Evolutionary conservation across 306 rosid species (phyloP).

Genomic region (Hylodesmum podocarpum): DNA sequence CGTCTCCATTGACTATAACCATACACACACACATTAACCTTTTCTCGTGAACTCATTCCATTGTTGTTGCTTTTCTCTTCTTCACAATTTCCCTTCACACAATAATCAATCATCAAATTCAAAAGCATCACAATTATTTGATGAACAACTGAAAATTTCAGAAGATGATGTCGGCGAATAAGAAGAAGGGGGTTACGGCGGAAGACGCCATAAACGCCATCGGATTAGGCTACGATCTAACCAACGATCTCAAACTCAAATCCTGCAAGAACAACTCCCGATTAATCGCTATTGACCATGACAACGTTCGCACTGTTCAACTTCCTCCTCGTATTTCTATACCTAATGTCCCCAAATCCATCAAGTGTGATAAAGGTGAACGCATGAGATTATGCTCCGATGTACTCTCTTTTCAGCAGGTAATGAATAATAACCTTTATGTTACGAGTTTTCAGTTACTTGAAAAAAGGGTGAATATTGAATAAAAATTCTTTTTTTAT

Average conservation of each 20-base stretch:
- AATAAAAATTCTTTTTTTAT: no score
- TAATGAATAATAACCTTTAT: no score
- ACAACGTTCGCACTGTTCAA: constrained; percentile 40
- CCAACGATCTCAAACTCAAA: constrained; percentile 66
- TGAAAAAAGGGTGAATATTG: neutral
- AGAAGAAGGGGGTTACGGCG: constrained; percentile 25
- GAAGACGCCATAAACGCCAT: constrained; percentile 50
- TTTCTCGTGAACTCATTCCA: constrained; percentile 19
- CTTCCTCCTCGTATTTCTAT: constrained; percentile 66
- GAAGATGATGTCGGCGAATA: neutral
- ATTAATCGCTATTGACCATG: constrained; percentile 50
- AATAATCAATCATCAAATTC: no score
- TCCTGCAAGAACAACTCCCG: constrained; percentile 48
- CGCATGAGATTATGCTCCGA: constrained; percentile 75
- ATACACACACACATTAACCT: neutral
- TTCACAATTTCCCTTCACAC: neutral
- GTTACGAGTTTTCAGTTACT: neutral
- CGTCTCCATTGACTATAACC: constrained; percentile 18
- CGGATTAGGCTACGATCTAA: constrained; percentile 69
- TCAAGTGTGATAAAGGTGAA: constrained; percentile 86
- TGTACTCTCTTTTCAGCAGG: constrained; percentile 85
- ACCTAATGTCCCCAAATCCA: constrained; percentile 70
- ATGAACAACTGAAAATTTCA: neutral
- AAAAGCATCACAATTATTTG: no score
- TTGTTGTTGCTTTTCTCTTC: neutral